Percentiles rank a stretch among this genome's conserved stretches.
These are phyloP conservation scores for Geotrichum fermentans DNA, from an alignment of 1,139 yeast genomes.

Conservation along the genomic window DNA sequence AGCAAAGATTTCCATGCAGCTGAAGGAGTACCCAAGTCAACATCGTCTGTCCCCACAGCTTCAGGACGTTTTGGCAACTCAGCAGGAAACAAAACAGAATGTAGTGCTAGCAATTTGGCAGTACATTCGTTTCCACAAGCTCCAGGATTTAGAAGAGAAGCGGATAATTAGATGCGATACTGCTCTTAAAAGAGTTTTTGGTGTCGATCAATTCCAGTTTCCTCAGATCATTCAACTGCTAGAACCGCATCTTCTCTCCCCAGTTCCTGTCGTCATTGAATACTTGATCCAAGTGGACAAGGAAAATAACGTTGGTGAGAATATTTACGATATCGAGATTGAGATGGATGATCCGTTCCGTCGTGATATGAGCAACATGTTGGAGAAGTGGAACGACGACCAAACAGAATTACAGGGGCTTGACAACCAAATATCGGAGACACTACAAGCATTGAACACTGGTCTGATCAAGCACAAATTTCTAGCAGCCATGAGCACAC, in stretches of 20 bases:
- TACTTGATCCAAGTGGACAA: constrained; percentile 72
- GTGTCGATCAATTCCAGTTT: constrained; percentile 46
- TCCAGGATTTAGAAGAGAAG: constrained; percentile 54
- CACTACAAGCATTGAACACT: constrained; percentile 61
- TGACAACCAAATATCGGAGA: constrained; percentile 56
- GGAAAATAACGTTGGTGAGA: constrained; percentile 76
- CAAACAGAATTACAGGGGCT: constrained; percentile 54
- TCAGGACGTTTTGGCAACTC: constrained; percentile 65
- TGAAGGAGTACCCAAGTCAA: constrained; percentile 64
- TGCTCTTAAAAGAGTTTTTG: constrained; percentile 50
- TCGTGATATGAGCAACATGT: constrained; percentile 42
- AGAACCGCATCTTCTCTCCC: constrained; percentile 60
- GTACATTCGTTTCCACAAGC: constrained; percentile 70
- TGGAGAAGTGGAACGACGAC: constrained; percentile 43
- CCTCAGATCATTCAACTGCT: constrained; percentile 71
- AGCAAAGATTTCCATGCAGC: constrained; percentile 71
- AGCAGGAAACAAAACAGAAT: constrained; percentile 80
- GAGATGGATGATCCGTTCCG: constrained; percentile 57
- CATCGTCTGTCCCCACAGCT: constrained; percentile 61
- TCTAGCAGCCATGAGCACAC: constrained; percentile 63
- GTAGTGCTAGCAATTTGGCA: constrained; percentile 84
- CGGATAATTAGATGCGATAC: constrained; percentile 65
- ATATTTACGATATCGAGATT: constrained; percentile 68
- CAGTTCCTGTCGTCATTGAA: constrained; percentile 71
- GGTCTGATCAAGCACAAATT: constrained; percentile 64